Conservation (phyloP, 2,329 filamentous ascomycete genomes). For the Alternaria arborescens region DNA sequence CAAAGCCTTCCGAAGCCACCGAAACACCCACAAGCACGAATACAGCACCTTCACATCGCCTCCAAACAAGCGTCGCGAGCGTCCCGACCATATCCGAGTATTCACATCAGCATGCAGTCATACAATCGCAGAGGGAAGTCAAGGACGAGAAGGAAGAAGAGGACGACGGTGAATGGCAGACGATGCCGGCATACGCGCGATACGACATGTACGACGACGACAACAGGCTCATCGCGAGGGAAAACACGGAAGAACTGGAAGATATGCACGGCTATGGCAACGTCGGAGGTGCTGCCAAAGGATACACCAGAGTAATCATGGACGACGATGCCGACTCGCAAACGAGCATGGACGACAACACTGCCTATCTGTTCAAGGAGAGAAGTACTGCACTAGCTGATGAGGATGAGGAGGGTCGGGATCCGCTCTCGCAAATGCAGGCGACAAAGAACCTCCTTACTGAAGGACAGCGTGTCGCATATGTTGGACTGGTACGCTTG, state of each 20-base stretch:
- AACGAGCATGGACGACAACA: constrained; percentile 97
- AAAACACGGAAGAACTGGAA: constrained; percentile 74
- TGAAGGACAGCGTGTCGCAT: constrained; percentile 93
- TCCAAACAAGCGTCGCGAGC: constrained; percentile 24
- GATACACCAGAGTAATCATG: constrained; percentile 92
- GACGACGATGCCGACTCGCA: constrained; percentile 94
- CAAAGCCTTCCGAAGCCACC: constrained; percentile 5
- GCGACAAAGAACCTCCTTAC: constrained; percentile 95
- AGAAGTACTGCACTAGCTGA: constrained; percentile 66
- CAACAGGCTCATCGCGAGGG: constrained; percentile 83
- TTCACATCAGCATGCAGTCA: constrained; percentile 83
- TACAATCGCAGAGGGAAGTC: constrained; percentile 55
- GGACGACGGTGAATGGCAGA: constrained; percentile 85
- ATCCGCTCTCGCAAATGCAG: constrained; percentile 89
- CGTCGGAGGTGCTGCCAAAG: constrained; percentile 88
- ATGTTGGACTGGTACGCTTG: constrained; percentile 87
- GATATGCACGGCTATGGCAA: constrained; percentile 76
- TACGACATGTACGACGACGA: constrained; percentile 98
- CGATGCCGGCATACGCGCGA: constrained; percentile 90
- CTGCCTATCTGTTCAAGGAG: constrained; percentile 91
- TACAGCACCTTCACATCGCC: constrained; percentile 14
- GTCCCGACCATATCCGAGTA: constrained; percentile 72
- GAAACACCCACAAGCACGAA: constrained; percentile 22
- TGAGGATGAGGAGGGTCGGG: constrained; percentile 79
- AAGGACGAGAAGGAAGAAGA: constrained; percentile 60